Evolutionary conservation across 805 yeast species (phyloP).

Genomic region (Spathaspora arborariae): DNA sequence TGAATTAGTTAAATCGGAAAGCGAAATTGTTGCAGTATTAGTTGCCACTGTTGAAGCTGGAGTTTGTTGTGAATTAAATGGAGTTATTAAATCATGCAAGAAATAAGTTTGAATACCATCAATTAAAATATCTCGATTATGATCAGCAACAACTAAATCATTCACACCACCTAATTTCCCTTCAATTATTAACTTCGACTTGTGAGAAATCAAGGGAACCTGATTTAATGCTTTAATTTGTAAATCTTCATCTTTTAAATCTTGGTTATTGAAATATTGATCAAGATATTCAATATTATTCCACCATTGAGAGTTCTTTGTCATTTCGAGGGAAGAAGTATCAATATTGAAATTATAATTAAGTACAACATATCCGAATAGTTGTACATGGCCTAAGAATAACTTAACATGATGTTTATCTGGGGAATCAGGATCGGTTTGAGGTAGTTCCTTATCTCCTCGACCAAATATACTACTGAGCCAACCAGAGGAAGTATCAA

Average conservation of each 20-base stretch:
- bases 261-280: slow-evolving; percentile 19
- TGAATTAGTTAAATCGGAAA: slow-evolving; percentile 26
- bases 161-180: slow-evolving; percentile 36
- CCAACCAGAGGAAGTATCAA: slow-evolving; percentile 12
- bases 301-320: slow-evolving; percentile 28
- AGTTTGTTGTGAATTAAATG: slow-evolving; percentile 23
- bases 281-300: slow-evolving; percentile 30
- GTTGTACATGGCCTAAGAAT: slow-evolving; percentile 35
- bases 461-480: slow-evolving; percentile 12
- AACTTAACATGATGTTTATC: slow-evolving; percentile 11
- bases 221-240: slow-evolving; percentile 18
- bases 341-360: slow-evolving; percentile 30
- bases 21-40: slow-evolving; percentile 8
- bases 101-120: slow-evolving; percentile 15
- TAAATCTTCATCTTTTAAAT: slow-evolving; percentile 21
- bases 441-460: not conserved
- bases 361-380: slow-evolving; percentile 36
- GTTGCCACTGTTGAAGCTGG: not conserved
- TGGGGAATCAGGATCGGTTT: not conserved
- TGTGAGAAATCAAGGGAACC: slow-evolving; percentile 20
- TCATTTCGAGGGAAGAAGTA: slow-evolving; percentile 9
- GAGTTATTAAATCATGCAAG: slow-evolving; percentile 32
- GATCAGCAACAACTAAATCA: slow-evolving; percentile 25
- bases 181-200: slow-evolving; percentile 21
- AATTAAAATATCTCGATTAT: slow-evolving; percentile 9